phyloP scores from a whole-genome alignment of 2,329 filamentous ascomycete species.

The Fusarium graminum region DNA sequence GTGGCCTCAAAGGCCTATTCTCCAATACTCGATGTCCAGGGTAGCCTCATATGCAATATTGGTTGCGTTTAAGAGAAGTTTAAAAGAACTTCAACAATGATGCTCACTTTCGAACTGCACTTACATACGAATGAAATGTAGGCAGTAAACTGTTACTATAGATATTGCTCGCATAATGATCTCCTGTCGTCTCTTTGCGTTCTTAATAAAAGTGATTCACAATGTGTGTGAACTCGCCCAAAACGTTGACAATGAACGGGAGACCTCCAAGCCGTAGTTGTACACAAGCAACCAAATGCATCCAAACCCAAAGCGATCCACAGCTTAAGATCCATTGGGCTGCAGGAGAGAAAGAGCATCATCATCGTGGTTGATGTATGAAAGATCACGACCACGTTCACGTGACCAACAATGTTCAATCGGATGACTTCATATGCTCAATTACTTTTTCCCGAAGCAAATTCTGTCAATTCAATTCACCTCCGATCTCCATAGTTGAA shows the following conservation, averaged over 20 bases:
- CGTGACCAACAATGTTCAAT: conserved; percentile 21
- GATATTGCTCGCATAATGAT: background rate
- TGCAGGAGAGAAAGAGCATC: background rate
- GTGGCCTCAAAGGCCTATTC: background rate
- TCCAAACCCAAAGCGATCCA: background rate
- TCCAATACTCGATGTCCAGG: background rate
- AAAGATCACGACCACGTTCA: conserved; percentile 12
- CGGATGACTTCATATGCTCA: conserved; percentile 35
- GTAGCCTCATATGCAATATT: background rate
- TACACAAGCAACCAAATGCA: background rate
- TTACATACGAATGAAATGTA: background rate
- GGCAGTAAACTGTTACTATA: background rate
- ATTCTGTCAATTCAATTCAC: conserved; percentile 17
- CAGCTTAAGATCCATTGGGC: background rate
- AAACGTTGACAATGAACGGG: background rate
- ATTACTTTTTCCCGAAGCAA: conserved; percentile 12
- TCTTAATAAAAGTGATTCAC: background rate
- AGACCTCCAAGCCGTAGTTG: background rate
- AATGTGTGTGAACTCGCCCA: background rate
- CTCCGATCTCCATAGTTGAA: background rate
- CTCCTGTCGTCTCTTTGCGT: background rate
- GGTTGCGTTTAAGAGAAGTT: too few species aligned
- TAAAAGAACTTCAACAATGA: background rate
- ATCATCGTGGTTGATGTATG: background rate
- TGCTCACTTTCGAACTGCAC: background rate